Evolutionary conservation across 2,329 filamentous ascomycete species (phyloP).

Genomic region (Aspergillus quadricinctus): DNA sequence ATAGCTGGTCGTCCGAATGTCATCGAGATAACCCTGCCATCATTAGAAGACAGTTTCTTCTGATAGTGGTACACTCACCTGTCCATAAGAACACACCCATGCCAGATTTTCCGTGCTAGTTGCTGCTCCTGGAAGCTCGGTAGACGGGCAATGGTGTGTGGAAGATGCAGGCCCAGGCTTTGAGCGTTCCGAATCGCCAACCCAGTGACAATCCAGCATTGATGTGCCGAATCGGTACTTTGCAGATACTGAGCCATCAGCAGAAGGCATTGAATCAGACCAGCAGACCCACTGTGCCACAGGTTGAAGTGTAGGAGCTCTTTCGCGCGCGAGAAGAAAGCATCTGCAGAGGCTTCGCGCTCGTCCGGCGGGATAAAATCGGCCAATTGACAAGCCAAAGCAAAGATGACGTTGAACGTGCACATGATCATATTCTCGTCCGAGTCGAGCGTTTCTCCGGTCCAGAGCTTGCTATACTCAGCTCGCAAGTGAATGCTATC

Average conservation of each 20-base stretch:
- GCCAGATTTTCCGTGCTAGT: conserved; percentile 30
- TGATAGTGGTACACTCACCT: conserved; percentile 16
- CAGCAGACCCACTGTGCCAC: conserved; percentile 43
- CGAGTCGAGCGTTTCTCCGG: conserved; percentile 30
- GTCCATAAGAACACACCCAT: conserved; percentile 36
- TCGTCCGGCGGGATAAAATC: conserved; percentile 40
- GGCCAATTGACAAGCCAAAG: conserved; percentile 43
- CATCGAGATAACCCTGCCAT: conserved; percentile 32
- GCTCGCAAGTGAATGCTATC: conserved; percentile 35
- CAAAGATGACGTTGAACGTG: conserved; percentile 46
- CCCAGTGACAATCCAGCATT: conserved; percentile 49
- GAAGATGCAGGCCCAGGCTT: conserved; percentile 44
- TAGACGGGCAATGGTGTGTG: conserved; percentile 32
- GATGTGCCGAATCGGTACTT: conserved; percentile 45
- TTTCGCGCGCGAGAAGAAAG: conserved; percentile 43
- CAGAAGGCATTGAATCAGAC: conserved; percentile 45
- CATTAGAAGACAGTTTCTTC: not conserved
- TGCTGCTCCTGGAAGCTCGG: conserved; percentile 25
- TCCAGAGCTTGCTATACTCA: conserved; percentile 41
- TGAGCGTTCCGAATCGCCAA: conserved; percentile 47
- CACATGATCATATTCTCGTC: conserved; percentile 44
- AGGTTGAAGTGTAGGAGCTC: conserved; percentile 41
- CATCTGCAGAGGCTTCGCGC: conserved; percentile 38
- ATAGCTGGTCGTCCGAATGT: conserved; percentile 35
- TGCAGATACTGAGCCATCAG: conserved; percentile 49